Base-by-base conservation (phyloP, 495 filamentous ascomycete genomes). In the Chaetomium fimeti region DNA sequence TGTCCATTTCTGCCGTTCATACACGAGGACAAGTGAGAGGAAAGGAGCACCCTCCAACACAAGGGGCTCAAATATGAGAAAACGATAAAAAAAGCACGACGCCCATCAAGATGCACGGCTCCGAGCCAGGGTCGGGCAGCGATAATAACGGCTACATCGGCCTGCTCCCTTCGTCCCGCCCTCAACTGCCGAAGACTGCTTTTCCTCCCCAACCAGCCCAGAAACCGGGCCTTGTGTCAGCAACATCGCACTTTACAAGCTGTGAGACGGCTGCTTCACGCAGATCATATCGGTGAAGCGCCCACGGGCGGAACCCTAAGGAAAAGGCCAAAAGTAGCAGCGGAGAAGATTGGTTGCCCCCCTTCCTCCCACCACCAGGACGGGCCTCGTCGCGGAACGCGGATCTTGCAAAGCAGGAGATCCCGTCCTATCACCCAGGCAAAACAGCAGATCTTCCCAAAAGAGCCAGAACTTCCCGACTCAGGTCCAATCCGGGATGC, bases 381-480 rank as follows among this genome's bases (percentile, higher is more conserved):
- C 11, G 1, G 29, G 11, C 13, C 18, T 18, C 22, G 55, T 57
- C 55, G 28, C 36, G 20, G 22, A 57, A 43, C 38, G 55, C 9
- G 5, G 55, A 57, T 57, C 55, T 27, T 28, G 38, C 55, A 43
- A 43, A 43, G 15, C 22, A 12, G 24, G 3, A 27, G 55, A 36
- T 38, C 32, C 16, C 29, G 32, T 9, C 28, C 6, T 3, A 5
- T 20, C 7, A 11, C 38, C 36, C 11, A 42, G 22, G 25, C 28
- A 15, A 57, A 43, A 43, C 55, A 22, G 55, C 36, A 57, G 55
- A 57, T 57, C 55, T 27, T 36, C 38, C 53, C 15, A 40, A 56
- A 38, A 13, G 53, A 24, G 53, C 32, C 32, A 40, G 8, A 40
- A 22, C 5, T 36, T 55, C 12, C 15, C 28, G 28, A 55, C 13